Percentiles rank a stretch among this genome's conserved stretches.
These are phyloP conservation scores for Mortierella sp. DNA, from an alignment of 371 early-diverging fungal species.

Conservation along the genomic window DNA sequence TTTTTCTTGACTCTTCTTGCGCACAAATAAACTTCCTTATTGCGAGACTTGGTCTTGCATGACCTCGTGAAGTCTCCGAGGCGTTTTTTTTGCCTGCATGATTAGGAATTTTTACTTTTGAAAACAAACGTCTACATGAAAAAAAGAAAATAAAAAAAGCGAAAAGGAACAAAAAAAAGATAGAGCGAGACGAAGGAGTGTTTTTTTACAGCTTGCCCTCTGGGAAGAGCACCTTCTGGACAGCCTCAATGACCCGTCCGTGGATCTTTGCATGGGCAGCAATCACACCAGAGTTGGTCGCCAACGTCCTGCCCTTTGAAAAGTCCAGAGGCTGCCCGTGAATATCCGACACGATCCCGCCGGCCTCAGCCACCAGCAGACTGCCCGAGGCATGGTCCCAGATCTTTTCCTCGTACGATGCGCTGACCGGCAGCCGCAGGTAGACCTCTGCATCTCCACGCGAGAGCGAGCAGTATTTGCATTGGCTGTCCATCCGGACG, in stretches of 20 bases:
- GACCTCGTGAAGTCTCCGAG: not conserved
- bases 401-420: conserved; percentile 94
- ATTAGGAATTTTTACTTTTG: not conserved
- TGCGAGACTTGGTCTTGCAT: conserved; percentile 5
- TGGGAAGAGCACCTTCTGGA: conserved; percentile 69
- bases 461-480: conserved; percentile 91
- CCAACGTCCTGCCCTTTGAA: conserved; percentile 86
- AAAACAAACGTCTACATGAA: not conserved
- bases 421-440: conserved; percentile 85
- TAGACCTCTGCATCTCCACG: conserved; percentile 95
- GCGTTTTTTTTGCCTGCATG: not conserved
- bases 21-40: not conserved
- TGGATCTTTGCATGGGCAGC: conserved; percentile 82
- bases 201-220: conserved; percentile 47
- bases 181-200: too few relatives aligned
- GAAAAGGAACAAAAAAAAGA: conserved; percentile 1
- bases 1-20: not conserved
- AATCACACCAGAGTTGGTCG: conserved; percentile 89
- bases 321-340: conserved; percentile 91
- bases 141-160: not conserved
- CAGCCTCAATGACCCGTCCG: conserved; percentile 74
- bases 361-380: conserved; percentile 93
- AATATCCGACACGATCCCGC: conserved; percentile 91
- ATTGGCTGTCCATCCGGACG: conserved; percentile 96
- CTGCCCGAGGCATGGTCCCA: conserved; percentile 98